phyloP scores from a whole-genome alignment of 768 basidiomycete species.

The Roridomyces roridus region DNA sequence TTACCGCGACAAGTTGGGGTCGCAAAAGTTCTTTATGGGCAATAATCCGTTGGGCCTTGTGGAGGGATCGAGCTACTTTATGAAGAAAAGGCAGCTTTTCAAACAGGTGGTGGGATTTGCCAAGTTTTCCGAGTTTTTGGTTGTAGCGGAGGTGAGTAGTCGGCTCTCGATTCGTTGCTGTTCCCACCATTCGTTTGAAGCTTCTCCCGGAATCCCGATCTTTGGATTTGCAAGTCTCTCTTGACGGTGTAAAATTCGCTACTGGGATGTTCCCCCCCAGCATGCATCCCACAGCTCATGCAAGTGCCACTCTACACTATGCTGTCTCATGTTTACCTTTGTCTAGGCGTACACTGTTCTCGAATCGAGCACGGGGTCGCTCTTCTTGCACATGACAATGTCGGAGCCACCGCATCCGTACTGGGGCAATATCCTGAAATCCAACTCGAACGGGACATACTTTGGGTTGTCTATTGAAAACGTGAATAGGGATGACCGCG shows the following conservation, averaged over 20 bases:
- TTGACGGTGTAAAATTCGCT: slow-evolving; percentile 88
- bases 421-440: slow-evolving; percentile 94
- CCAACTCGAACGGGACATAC: slow-evolving; percentile 98
- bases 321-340: not conserved
- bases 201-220: slow-evolving; percentile 59
- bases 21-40: slow-evolving; percentile 63
- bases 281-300: slow-evolving; percentile 90
- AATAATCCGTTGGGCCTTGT: slow-evolving; percentile 80
- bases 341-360: slow-evolving; percentile 88
- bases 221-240: slow-evolving; percentile 88
- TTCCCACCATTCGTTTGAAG: slow-evolving; percentile 33
- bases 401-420: slow-evolving; percentile 73
- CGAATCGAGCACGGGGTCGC: slow-evolving; percentile 90
- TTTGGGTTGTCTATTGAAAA: slow-evolving; percentile 86
- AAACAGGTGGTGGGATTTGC: slow-evolving; percentile 92
- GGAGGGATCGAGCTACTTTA: slow-evolving; percentile 76
- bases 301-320: slow-evolving; percentile 42
- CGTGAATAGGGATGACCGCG: slow-evolving; percentile 87
- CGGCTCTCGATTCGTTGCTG: too few species aligned
- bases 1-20: slow-evolving; percentile 81
- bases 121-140: slow-evolving; percentile 95
- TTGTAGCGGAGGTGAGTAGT: slow-evolving; percentile 85
- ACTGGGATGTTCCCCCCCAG: slow-evolving; percentile 88
- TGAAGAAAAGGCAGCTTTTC: slow-evolving; percentile 77
- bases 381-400: slow-evolving; percentile 97